A percentile compares a stretch with the other conserved stretches of the same genome.
Evolutionary conservation across 169 alveolate genomes (phyloP).

Genomic region (Eimeria tenella): DNA sequence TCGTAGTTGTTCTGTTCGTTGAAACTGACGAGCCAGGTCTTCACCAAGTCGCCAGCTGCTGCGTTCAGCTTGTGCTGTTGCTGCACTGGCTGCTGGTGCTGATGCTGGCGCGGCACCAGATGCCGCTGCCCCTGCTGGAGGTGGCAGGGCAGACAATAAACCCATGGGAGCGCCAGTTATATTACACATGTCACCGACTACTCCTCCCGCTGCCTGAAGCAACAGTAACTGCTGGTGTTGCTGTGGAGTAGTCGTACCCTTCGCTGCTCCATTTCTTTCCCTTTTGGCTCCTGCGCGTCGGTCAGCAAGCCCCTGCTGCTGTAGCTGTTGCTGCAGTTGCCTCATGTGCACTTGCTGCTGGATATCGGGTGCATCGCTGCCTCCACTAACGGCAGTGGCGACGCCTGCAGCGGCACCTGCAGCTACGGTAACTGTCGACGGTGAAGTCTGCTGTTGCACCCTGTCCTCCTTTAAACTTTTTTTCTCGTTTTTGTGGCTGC

Average conservation of each 20-base stretch:
- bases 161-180: background rate
- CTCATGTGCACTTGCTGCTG: slow-evolving; percentile 6
- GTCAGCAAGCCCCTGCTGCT: background rate
- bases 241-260: background rate
- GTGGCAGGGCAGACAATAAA: slow-evolving; percentile 4
- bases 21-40: slow-evolving; percentile 68
- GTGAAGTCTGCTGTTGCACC: background rate
- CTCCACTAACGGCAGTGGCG: background rate
- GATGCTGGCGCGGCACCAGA: slow-evolving; percentile 21
- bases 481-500: slow-evolving; percentile 52
- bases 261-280: slow-evolving; percentile 28
- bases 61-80: background rate
- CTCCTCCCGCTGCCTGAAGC: background rate
- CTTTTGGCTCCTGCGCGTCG: slow-evolving; percentile 22
- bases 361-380: background rate
- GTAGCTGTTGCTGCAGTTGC: slow-evolving; percentile 38
- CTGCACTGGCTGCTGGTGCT: slow-evolving; percentile 16
- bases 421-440: background rate
- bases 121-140: slow-evolving; percentile 9
- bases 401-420: slow-evolving; percentile 35
- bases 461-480: background rate
- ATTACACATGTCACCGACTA: background rate
- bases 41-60: slow-evolving; percentile 64
- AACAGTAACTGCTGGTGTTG: background rate
- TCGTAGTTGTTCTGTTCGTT: slow-evolving; percentile 57